Conservation (phyloP, 192 early-diverging fungal genomes). For the Backusella morwellensis region DNA sequence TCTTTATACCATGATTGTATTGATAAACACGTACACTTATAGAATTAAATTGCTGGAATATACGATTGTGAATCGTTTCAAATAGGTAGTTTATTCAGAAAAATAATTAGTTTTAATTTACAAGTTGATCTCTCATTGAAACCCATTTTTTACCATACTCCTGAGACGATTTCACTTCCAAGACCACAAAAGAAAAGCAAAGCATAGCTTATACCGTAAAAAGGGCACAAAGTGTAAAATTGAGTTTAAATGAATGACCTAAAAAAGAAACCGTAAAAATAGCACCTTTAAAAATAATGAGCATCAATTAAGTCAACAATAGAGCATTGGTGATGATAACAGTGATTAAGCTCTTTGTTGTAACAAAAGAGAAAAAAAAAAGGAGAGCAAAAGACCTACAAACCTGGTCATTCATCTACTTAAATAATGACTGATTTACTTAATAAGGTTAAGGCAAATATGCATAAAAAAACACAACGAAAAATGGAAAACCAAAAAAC, state of each 20-base stretch:
- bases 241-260: background rate
- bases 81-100: no score
- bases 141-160: background rate
- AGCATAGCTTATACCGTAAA: background rate
- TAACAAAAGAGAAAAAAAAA: background rate
- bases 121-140: background rate
- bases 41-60: background rate
- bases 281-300: background rate
- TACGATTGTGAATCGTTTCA: background rate
- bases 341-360: background rate
- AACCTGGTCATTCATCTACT: background rate
- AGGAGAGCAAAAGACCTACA: background rate
- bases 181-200: background rate
- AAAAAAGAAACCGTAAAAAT: background rate
- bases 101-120: background rate
- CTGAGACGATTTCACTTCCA: background rate
- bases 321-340: background rate
- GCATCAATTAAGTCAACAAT: background rate
- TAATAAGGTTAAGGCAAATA: background rate
- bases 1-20: background rate
- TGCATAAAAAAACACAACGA: background rate
- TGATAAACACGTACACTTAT: background rate
- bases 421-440: background rate
- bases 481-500: background rate
- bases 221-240: background rate